These are phyloP conservation scores for Aristolochia fimbriata DNA, from an alignment of 164 flowering plant species.

Conservation along the genomic window DNA sequence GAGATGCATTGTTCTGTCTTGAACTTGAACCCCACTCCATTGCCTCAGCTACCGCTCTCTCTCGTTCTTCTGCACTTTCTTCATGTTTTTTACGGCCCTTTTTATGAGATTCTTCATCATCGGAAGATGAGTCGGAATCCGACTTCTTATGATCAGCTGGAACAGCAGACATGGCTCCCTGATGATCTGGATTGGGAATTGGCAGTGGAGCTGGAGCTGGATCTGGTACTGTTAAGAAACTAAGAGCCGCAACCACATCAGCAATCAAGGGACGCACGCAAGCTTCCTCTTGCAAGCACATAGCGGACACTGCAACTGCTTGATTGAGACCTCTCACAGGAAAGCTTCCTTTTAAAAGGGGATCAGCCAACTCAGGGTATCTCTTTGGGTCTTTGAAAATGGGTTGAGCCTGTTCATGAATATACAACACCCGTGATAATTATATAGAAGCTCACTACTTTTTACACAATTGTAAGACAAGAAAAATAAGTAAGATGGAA, in stretches of 20 bases:
- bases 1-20: constrained; percentile 4
- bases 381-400: constrained; percentile 37
- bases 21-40: constrained; percentile 28
- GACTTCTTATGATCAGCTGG: neutral
- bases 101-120: neutral
- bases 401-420: constrained; percentile 44
- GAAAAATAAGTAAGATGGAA: neutral
- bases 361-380: constrained; percentile 54
- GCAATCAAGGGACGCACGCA: constrained; percentile 46
- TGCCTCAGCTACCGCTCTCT: constrained; percentile 30
- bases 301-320: constrained; percentile 60
- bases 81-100: neutral
- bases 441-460: neutral
- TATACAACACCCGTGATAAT: neutral
- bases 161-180: constrained; percentile 1
- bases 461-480: neutral
- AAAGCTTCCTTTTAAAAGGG: constrained; percentile 32
- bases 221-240: constrained; percentile 24
- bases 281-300: constrained; percentile 71
- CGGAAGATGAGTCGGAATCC: neutral
- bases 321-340: constrained; percentile 47
- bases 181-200: neutral
- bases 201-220: neutral
- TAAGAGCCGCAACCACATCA: constrained; percentile 46
- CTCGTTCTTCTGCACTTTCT: constrained; percentile 17